Evolutionary conservation across 768 basidiomycete genomes (phyloP).

Genomic region (Auricularia auricula-judae): DNA sequence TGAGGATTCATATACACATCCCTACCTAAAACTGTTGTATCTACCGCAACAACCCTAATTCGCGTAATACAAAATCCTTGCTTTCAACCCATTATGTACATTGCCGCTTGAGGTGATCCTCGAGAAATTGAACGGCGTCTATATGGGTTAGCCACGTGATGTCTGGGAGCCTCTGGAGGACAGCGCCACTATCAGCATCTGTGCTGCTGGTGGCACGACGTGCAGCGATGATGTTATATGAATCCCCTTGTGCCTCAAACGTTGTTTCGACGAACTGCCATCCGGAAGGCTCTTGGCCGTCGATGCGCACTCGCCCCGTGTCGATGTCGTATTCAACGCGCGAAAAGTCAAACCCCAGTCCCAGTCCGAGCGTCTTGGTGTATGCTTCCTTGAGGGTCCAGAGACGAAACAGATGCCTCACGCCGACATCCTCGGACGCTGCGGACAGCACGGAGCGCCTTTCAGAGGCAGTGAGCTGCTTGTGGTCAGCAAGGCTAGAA

Average conservation of each 20-base stretch:
- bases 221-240: not conserved
- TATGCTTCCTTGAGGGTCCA: slow-evolving; percentile 93
- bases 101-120: not conserved
- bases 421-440: slow-evolving; percentile 35
- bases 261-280: not conserved
- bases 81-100: not conserved
- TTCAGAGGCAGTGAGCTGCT: slow-evolving; percentile 32
- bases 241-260: not conserved
- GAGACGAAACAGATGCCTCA: slow-evolving; percentile 64
- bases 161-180: not conserved
- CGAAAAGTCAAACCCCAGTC: slow-evolving; percentile 72
- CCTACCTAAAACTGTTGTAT: no score
- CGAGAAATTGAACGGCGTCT: not conserved
- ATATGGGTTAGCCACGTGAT: not conserved
- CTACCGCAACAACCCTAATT: no score
- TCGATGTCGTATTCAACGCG: slow-evolving; percentile 61
- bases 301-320: slow-evolving; percentile 43
- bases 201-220: not conserved
- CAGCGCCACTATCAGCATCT: not conserved
- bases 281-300: slow-evolving; percentile 34
- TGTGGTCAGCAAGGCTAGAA: not conserved
- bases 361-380: slow-evolving; percentile 76
- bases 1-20: no score
- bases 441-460: slow-evolving; percentile 20
- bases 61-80: no score